Evolutionary conservation across 371 early-diverging fungal species (phyloP), one percentile per base, ranked within the genome.

Genomic region (Zychaea mexicana): DNA sequence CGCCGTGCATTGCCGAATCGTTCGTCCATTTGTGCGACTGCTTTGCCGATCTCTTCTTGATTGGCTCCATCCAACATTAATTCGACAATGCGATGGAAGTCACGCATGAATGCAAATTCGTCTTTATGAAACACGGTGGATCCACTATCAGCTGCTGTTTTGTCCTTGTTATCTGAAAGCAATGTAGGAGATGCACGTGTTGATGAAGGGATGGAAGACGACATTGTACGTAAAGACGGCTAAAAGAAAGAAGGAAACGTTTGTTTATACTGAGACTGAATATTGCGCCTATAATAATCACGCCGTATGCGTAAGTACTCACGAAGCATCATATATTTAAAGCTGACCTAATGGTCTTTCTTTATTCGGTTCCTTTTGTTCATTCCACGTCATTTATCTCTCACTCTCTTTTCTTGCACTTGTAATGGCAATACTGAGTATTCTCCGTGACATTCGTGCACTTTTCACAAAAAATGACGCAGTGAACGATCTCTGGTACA

Each of bases 11-110:
- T 56, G 30, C 73, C 71, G 56, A 81, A 67, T 30, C 73, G 70
- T 57, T 78, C 78, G 33, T 78, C 73, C 33, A 81, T 56, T 22
- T 77, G 74, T 6, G 75, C 71, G 19, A 81, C 78, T 9, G 81
- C 74, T 28, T 74, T 78, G 19, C 81, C 78, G 42, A 81, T 75
- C 24, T 70, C 77, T 64, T 76, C 78, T 54, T 70, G 66, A 53
- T 78, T 65, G 15, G 42, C 64, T 9, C 77, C 77, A 13, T 52
- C 61, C 33, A 76, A 31, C 24, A 81, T 66, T 8, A 74, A 62
- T 27, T 76, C 74, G 1, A 81, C 65, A 38, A 81, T 72, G 13
- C 67, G 49, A 53, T 72, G 70, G 26, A 81, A 72, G n/a, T 78
- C 73, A 27, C 66, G 69, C 21, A 71, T 27, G 57, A 78, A 81